Conservation (phyloP, 805 yeast species). For the Saccharomyces kudriavzevii region DNA sequence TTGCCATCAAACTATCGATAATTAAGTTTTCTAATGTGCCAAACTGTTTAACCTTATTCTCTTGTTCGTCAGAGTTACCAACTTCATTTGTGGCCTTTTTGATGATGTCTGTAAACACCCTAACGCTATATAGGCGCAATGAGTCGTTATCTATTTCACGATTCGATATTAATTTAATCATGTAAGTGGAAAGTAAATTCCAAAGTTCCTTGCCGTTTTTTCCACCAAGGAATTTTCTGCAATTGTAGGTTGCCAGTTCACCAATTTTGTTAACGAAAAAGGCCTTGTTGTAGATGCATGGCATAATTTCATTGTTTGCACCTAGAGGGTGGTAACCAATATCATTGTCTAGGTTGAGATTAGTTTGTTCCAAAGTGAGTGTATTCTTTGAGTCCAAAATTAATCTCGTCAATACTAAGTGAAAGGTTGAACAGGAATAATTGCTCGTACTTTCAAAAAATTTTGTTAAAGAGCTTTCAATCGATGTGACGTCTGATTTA, state of each 20-base stretch:
- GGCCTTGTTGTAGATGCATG: constrained; percentile 47
- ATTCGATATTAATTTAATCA: constrained; percentile 39
- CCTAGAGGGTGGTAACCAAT: constrained; percentile 18
- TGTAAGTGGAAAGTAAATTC: constrained; percentile 39
- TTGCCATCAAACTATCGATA: constrained; percentile 39
- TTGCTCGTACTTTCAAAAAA: constrained; percentile 54
- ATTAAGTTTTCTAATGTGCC: constrained; percentile 38
- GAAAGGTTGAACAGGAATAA: constrained; percentile 45
- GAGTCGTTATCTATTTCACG: constrained; percentile 35
- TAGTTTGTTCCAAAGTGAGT: constrained; percentile 3
- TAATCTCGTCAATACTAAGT: constrained; percentile 40
- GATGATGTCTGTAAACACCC: constrained; percentile 46
- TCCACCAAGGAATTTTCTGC: constrained; percentile 37
- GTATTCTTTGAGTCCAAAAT: constrained; percentile 35
- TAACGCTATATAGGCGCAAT: constrained; percentile 41
- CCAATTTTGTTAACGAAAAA: constrained; percentile 49
- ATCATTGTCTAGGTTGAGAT: background rate
- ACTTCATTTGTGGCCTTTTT: constrained; percentile 26
- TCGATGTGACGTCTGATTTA: constrained; percentile 39
- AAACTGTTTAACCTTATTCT: constrained; percentile 9
- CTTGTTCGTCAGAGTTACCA: constrained; percentile 16
- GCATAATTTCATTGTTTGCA: constrained; percentile 14
- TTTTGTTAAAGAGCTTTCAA: constrained; percentile 51
- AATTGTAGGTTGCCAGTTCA: constrained; percentile 44
- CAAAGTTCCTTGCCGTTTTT: constrained; percentile 37